Base-by-base conservation (phyloP, 2,329 filamentous ascomycete genomes). In the Sphaerulina vaccinii region DNA sequence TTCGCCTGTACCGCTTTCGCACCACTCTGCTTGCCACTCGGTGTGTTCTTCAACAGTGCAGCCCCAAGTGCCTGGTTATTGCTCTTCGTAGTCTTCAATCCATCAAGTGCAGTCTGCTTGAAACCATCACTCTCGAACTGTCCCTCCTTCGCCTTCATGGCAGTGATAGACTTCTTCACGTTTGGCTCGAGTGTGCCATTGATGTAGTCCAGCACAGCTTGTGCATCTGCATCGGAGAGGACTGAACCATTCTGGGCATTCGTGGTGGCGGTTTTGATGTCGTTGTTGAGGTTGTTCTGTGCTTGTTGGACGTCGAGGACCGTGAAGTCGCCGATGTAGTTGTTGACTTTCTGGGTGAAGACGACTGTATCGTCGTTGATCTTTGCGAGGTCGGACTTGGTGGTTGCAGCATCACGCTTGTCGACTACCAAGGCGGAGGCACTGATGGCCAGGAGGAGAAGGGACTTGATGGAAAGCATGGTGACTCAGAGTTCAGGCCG, bases 101-200 rank as follows among this genome's bases (percentile, higher is more conserved):
- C 53, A 19, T 41, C 37, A 16, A 40, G 40, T 19, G 52, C 51
- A 29, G 38, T 57, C 45, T 49, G 18, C 3, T 21, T 27, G 21
- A 55, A 54, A 11, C 54, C 54, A 39, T 55, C 53, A n/a, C 35
- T 41, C 19, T 33, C 7, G 51, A 60, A 55, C 18, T 56, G 27
- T 35, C 16, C 15, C 48, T 54, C 56, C 53, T 60, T 60, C 48
- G 24, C 42, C 29, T 49, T 48, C 42, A 60, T 37, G 21, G 58
- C 58, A 19, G 47, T 49, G 23, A 58, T 48, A 33, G 50, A 33
- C 11, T 37, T 46, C 19, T 43, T 39, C 23, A 57, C 54, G 39
- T 51, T 51, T 4, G 55, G 53, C 53, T 58, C 55, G 27, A 58
- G 53, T n/a, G 58, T 58, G 50, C 56, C 51, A 48, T 56, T 49